A percentile compares a stretch with the other conserved stretches of the same genome.
These are phyloP conservation scores for Paraphaeosphaeria minitans DNA, from an alignment of 2,329 filamentous ascomycete species.

Conservation along the genomic window DNA sequence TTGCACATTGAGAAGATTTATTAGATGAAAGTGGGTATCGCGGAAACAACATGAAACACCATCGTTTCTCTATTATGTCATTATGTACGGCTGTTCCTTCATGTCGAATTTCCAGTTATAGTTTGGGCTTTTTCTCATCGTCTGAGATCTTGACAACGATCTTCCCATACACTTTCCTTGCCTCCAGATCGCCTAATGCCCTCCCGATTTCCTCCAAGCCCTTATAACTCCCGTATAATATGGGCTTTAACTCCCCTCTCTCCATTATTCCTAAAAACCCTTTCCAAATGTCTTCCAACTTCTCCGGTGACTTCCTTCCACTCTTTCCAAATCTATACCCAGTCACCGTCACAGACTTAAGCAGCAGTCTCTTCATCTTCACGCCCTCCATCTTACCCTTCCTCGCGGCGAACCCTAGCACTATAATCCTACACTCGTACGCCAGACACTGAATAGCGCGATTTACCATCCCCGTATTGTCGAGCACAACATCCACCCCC, in stretches of 20 bases:
- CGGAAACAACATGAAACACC: too few relatives aligned
- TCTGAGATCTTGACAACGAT: constrained; percentile 52
- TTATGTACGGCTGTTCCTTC: too few relatives aligned
- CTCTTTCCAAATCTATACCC: constrained; percentile 66
- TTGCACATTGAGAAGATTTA: constrained; percentile 29
- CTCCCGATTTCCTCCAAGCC: constrained; percentile 57
- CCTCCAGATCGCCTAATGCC: constrained; percentile 58
- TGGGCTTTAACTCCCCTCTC: constrained; percentile 55
- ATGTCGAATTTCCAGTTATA: constrained; percentile 11
- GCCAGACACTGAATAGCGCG: constrained; percentile 62
- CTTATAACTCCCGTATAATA: constrained; percentile 56
- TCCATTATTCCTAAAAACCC: constrained; percentile 57
- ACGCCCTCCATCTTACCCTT: constrained; percentile 57
- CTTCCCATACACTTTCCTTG: constrained; percentile 61
- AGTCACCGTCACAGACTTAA: constrained; percentile 40
- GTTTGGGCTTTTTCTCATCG: constrained; percentile 9
- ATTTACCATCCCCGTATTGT: constrained; percentile 9
- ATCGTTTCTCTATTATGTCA: too few relatives aligned
- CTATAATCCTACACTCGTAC: constrained; percentile 48
- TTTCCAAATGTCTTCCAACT: constrained; percentile 57
- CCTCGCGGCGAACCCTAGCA: constrained; percentile 64
- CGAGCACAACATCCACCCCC: constrained; percentile 62
- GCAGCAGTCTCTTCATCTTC: constrained; percentile 22
- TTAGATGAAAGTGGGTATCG: neutral
- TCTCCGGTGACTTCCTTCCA: constrained; percentile 55